Evolutionary conservation across 2,329 filamentous ascomycete genomes (phyloP).

Genomic region (Aspergillus sojae): DNA sequence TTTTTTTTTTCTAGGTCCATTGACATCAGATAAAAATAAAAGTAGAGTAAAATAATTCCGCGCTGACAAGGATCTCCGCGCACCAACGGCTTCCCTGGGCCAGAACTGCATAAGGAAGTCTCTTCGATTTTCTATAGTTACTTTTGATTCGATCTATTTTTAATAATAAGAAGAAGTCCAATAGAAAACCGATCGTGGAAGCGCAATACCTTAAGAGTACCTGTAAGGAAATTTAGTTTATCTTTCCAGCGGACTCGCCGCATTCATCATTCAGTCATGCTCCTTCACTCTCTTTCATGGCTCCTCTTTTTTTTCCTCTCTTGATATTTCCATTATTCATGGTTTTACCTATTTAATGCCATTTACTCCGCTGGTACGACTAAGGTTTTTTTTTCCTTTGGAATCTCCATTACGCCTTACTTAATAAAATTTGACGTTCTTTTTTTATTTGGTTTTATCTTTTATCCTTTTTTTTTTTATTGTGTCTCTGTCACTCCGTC

Average conservation of each 20-base stretch:
- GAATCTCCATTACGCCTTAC: neutral
- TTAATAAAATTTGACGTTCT: conserved; percentile 1
- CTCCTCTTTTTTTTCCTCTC: neutral
- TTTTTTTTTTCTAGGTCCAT: no score
- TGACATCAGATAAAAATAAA: neutral
- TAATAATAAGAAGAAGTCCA: neutral
- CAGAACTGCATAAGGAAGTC: conserved; percentile 10
- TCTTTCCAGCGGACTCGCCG: conserved; percentile 10
- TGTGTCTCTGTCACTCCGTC: neutral
- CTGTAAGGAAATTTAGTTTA: neutral
- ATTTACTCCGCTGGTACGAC: neutral
- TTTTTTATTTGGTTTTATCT: neutral
- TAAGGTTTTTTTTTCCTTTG: neutral
- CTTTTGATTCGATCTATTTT: neutral
- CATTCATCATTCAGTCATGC: conserved; percentile 8
- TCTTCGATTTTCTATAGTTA: neutral
- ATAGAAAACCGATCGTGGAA: no score
- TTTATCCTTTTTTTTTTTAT: neutral
- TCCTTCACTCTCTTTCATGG: neutral
- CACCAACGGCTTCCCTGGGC: neutral
- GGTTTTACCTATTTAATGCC: conserved; percentile 2
- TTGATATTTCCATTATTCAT: conserved; percentile 2
- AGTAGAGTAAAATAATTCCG: neutral
- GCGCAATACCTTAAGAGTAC: no score
- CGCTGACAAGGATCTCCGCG: neutral